Evolutionary conservation across 257 asterid species (phyloP), one percentile per base, ranked within the genome.

Genomic region (Gynochthodes officinalis): DNA sequence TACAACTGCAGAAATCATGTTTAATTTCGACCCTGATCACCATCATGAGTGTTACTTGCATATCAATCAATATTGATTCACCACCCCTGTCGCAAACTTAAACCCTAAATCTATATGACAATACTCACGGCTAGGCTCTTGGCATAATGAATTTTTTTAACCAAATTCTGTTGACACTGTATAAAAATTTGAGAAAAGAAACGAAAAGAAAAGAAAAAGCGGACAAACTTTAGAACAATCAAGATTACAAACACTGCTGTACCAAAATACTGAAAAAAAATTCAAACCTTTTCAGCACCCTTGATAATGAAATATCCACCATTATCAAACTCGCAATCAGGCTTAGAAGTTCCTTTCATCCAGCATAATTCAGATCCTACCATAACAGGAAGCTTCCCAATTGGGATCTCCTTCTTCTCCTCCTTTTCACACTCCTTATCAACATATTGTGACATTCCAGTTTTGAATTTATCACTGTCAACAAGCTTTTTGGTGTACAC

Each of bases 321-420:
- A 37, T 88, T 81, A 54, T 91, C 98, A 71, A 89, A 89, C 25
- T 89, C 96, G 66, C 97, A 93, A 52, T 93, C 97, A 77, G 39
- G 73, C 81, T 87, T 79, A 52, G 87, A 87, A 1, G 5, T 59
- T 62, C 53, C 75, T 32, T 69, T 86, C 97, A 78, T 85, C 94
- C 90, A 83, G 81, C 97, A 93, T 44, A 86, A 64, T 53, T 86
- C 93, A 12, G 97, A 93, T 57, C 82, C 87, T 64, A 93, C 97
- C 98, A 93, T 93, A 60, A 93, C 91, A 25, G 98, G 98, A 18
- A 93, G 87, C 75, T 85, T 89, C 70, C 98, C 98, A 64, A 89
- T 76, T 67, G 70, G 58, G 25, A 87, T 72, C 15, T 77, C 89
- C 61, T 64, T 64, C 4, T 52, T 54, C 69, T 78, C 84, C 70